Conservation (phyloP, 805 yeast species). For the Cyberlindnera suaveolens region DNA sequence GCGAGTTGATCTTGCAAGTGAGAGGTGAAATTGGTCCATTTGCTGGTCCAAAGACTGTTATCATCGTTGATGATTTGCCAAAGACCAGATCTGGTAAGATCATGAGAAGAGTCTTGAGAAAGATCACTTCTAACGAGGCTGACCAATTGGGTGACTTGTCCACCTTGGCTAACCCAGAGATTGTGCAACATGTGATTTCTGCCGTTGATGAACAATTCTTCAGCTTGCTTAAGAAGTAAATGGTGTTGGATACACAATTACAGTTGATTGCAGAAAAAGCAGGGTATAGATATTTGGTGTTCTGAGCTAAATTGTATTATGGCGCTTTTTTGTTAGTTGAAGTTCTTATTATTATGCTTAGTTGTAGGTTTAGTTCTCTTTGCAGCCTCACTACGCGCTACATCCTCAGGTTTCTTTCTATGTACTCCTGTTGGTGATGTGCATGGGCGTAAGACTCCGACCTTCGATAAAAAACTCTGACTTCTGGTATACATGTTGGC, state of each 20-base stretch:
- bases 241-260: background rate
- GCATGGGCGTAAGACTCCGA: too few species aligned
- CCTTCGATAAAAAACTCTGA: too few species aligned
- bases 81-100: conserved; percentile 98
- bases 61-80: conserved; percentile 87
- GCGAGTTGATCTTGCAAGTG: conserved; percentile 78
- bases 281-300: too few species aligned
- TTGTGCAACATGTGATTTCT: conserved; percentile 69
- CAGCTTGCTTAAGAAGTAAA: conserved; percentile 5
- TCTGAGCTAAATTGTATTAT: too few species aligned
- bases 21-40: conserved; percentile 84
- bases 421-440: too few species aligned
- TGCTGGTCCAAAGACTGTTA: conserved; percentile 89
- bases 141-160: conserved; percentile 90
- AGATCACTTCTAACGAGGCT: conserved; percentile 86
- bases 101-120: conserved; percentile 96
- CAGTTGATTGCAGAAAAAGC: conserved; percentile 4
- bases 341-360: too few species aligned
- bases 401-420: too few species aligned
- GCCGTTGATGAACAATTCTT: conserved; percentile 39
- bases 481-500: too few species aligned
- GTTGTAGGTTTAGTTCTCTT: too few species aligned
- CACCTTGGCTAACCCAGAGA: conserved; percentile 80
- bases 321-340: too few species aligned
- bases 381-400: too few species aligned